phyloP scores from a whole-genome alignment of 257 asterid species.

The Petunia secreta region DNA sequence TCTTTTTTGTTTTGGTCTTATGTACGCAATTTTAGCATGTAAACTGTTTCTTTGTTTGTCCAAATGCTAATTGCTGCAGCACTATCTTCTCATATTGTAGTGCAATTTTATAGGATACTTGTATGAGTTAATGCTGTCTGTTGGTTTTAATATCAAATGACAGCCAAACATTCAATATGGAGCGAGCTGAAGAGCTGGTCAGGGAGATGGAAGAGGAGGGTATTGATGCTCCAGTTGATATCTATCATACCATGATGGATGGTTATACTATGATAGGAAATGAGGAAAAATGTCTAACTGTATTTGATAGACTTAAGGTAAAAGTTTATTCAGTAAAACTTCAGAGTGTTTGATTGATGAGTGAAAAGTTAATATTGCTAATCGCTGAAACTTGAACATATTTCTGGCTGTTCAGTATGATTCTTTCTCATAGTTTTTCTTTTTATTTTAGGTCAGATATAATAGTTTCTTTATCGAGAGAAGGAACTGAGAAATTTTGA shows the following conservation, averaged over 20 bases:
- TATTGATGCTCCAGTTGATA: slow-evolving; percentile 88
- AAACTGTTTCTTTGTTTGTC: neutral
- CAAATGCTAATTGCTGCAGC: neutral
- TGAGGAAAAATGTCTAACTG: slow-evolving; percentile 80
- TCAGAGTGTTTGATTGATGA: neutral
- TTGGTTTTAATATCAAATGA: slow-evolving; percentile 32
- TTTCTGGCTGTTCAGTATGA: neutral
- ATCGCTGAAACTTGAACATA: neutral
- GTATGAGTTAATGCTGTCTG: slow-evolving; percentile 29
- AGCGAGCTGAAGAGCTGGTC: slow-evolving; percentile 87
- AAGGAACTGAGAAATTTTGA: too few relatives aligned
- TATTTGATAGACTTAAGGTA: slow-evolving; percentile 86
- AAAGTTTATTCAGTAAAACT: neutral
- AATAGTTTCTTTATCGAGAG: too few relatives aligned
- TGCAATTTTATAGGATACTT: neutral
- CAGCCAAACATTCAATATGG: slow-evolving; percentile 76
- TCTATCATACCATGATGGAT: slow-evolving; percentile 98
- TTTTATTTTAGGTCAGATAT: too few relatives aligned
- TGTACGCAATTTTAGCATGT: neutral
- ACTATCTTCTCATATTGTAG: neutral
- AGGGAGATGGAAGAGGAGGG: slow-evolving; percentile 98
- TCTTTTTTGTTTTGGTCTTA: neutral
- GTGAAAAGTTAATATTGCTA: neutral
- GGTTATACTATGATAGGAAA: slow-evolving; percentile 80
- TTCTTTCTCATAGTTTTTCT: too few relatives aligned